phyloP scores from a whole-genome alignment of 257 asterid species.

The Anisodus acutangulus region DNA sequence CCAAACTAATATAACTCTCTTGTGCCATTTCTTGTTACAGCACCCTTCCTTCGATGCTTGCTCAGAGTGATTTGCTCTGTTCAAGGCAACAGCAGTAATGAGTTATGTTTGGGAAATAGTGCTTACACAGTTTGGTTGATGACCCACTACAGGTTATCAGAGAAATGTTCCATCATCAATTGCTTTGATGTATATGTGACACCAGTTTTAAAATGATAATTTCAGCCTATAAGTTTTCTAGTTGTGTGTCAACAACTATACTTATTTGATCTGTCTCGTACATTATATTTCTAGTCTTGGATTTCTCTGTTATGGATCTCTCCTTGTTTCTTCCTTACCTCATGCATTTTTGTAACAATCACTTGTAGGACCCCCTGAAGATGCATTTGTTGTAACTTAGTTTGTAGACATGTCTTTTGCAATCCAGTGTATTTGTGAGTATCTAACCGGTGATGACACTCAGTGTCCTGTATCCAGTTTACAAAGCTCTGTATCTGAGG shows the following conservation, averaged over 20 bases:
- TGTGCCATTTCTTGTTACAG: conserved; percentile 6
- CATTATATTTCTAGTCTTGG: background rate
- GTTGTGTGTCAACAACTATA: conserved; percentile 2
- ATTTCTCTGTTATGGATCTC: conserved; percentile 24
- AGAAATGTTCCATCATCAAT: background rate
- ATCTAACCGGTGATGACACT: conserved; percentile 74
- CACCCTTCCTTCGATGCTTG: background rate
- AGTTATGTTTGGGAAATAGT: background rate
- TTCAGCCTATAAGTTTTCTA: conserved; percentile 6
- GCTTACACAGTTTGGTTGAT: background rate
- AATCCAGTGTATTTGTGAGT: conserved; percentile 92
- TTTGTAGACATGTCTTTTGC: conserved; percentile 94
- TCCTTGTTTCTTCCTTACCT: conserved; percentile 18
- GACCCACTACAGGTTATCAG: background rate
- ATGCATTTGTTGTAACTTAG: conserved; percentile 83
- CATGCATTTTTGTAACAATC: conserved; percentile 27
- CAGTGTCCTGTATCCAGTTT: conserved; percentile 79
- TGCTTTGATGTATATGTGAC: conserved; percentile 16
- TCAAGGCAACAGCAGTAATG: background rate
- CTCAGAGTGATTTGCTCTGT: conserved; percentile 16
- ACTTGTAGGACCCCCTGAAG: conserved; percentile 97
- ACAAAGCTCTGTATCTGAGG: conserved; percentile 69
- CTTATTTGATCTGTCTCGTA: conserved; percentile 18
- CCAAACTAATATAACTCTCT: too few relatives aligned
- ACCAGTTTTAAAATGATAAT: conserved; percentile 17